phyloP scores from a whole-genome alignment of 495 filamentous ascomycete species.

The Penicillium steckii region DNA sequence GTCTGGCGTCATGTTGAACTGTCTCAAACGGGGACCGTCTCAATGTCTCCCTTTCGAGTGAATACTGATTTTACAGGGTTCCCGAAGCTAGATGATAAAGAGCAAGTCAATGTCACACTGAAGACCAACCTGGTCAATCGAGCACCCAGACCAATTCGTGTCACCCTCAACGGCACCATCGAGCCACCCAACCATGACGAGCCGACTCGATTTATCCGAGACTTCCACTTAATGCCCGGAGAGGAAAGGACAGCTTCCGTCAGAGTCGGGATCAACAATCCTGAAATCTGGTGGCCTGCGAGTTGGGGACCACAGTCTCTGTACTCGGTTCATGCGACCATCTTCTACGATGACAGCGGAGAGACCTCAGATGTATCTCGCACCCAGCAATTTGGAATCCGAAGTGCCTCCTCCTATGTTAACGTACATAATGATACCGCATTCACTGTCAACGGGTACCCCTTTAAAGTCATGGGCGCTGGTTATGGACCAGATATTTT shows the following conservation, averaged over 20 bases:
- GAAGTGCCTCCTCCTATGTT: slow-evolving; percentile 49
- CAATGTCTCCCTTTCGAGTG: slow-evolving; percentile 49
- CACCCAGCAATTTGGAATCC: slow-evolving; percentile 51
- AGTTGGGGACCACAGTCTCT: slow-evolving; percentile 72
- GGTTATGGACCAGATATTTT: slow-evolving; percentile 64
- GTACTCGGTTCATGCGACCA: slow-evolving; percentile 53
- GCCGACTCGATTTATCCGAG: slow-evolving; percentile 21
- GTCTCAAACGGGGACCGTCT: slow-evolving; percentile 54
- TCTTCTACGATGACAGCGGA: slow-evolving; percentile 18
- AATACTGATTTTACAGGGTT: slow-evolving; percentile 48
- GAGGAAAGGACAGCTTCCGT: slow-evolving; percentile 38
- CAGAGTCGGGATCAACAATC: slow-evolving; percentile 44
- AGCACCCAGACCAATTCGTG: slow-evolving; percentile 32
- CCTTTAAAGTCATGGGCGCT: slow-evolving; percentile 59
- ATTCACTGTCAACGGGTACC: slow-evolving; percentile 55
- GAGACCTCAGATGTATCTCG: slow-evolving; percentile 43
- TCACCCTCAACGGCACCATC: slow-evolving; percentile 40
- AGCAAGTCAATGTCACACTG: slow-evolving; percentile 40
- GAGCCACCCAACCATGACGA: slow-evolving; percentile 16
- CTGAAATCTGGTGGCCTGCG: slow-evolving; percentile 76
- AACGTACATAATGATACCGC: slow-evolving; percentile 53
- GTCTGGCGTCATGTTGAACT: slow-evolving; percentile 63
- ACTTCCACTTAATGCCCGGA: slow-evolving; percentile 36
- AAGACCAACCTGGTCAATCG: slow-evolving; percentile 51
- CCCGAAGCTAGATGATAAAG: slow-evolving; percentile 17